These are phyloP conservation scores for Strobilomyces confusus DNA, from an alignment of 768 basidiomycete genomes.

Conservation along the genomic window DNA sequence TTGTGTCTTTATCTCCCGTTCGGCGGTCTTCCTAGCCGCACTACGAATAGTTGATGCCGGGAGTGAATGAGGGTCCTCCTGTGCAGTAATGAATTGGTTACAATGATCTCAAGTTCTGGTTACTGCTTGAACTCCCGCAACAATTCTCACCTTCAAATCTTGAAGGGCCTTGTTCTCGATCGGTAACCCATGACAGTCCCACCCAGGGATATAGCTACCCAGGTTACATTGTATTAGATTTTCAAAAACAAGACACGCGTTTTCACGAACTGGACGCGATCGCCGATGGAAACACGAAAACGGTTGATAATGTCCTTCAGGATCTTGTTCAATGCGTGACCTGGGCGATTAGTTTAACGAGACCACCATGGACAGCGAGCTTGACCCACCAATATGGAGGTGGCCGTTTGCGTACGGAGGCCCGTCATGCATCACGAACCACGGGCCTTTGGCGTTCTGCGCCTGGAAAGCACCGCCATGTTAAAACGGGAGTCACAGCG, in stretches of 20 bases:
- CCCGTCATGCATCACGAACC: slow-evolving; percentile 91
- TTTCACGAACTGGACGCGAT: slow-evolving; percentile 69
- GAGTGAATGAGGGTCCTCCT: slow-evolving; percentile 58
- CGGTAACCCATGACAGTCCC: slow-evolving; percentile 97
- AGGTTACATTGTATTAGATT: neutral
- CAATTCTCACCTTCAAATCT: slow-evolving; percentile 57
- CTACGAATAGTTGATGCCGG: slow-evolving; percentile 58
- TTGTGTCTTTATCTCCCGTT: slow-evolving; percentile 70
- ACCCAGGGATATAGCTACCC: slow-evolving; percentile 88
- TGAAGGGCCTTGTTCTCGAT: slow-evolving; percentile 93
- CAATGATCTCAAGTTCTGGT: neutral
- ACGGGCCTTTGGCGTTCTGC: slow-evolving; percentile 57
- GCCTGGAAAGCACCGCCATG: slow-evolving; percentile 39
- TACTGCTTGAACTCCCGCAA: neutral
- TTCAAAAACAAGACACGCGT: neutral
- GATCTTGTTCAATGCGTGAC: slow-evolving; percentile 95
- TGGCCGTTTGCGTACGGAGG: slow-evolving; percentile 98
- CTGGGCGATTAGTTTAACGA: slow-evolving; percentile 36
- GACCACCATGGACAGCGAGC: neutral
- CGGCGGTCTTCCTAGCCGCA: slow-evolving; percentile 69
- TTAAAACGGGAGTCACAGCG: neutral
- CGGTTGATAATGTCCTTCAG: slow-evolving; percentile 95
- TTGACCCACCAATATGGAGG: slow-evolving; percentile 79
- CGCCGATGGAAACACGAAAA: slow-evolving; percentile 74
- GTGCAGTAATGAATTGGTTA: neutral